Conservation (phyloP, 805 yeast species). For the Ogataea neopini region DNA sequence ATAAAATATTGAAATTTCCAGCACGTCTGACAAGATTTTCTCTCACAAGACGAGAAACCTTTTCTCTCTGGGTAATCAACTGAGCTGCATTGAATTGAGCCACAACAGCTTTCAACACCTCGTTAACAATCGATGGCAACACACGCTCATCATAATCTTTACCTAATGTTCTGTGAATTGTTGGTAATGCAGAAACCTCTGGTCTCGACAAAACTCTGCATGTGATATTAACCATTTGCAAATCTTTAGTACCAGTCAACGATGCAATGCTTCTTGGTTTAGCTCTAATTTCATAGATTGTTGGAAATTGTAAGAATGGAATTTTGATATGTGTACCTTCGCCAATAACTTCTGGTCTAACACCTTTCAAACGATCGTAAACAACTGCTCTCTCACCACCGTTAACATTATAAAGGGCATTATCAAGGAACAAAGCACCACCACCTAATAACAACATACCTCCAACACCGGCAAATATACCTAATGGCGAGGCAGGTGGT, state of each 20-base stretch:
- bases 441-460: slow-evolving; percentile 61
- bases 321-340: slow-evolving; percentile 95
- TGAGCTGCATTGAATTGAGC: slow-evolving; percentile 99
- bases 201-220: slow-evolving; percentile 96
- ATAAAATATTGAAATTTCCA: slow-evolving; percentile 75
- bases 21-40: slow-evolving; percentile 93
- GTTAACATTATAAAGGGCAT: slow-evolving; percentile 80
- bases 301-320: slow-evolving; percentile 94
- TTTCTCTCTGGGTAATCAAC: slow-evolving; percentile 97
- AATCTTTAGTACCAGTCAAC: slow-evolving; percentile 95
- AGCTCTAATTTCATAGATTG: slow-evolving; percentile 92
- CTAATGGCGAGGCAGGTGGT: slow-evolving; percentile 43
- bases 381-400: slow-evolving; percentile 99
- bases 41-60: slow-evolving; percentile 86
- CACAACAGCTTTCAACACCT: slow-evolving; percentile 92
- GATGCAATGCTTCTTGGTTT: slow-evolving; percentile 96
- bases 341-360: slow-evolving; percentile 74
- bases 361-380: slow-evolving; percentile 85
- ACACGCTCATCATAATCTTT: slow-evolving; percentile 95
- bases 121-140: slow-evolving; percentile 96
- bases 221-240: slow-evolving; percentile 99
- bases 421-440: slow-evolving; percentile 52
- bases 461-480: slow-evolving; percentile 62
- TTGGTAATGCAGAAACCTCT: slow-evolving; percentile 72
- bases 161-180: slow-evolving; percentile 89